Percentiles rank a stretch among this genome's conserved stretches.
These are phyloP conservation scores for Brettanomyces nanus DNA, from an alignment of 805 yeast genomes.

Conservation along the genomic window DNA sequence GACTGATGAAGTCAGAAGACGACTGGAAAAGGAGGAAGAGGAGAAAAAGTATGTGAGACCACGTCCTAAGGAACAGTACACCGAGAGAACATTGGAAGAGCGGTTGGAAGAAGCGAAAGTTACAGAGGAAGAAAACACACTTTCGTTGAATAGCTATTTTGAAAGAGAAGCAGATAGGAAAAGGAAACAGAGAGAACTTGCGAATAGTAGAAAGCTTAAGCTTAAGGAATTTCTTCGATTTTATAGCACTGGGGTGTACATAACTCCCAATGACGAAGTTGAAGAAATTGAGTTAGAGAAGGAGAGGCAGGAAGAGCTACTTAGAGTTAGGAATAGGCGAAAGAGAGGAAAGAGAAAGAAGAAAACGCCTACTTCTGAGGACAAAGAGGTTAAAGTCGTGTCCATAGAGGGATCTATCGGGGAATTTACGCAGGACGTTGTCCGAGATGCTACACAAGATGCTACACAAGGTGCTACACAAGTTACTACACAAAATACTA, in stretches of 20 bases:
- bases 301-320: slow-evolving; percentile 28
- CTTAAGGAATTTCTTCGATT: slow-evolving; percentile 53
- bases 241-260: slow-evolving; percentile 36
- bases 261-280: slow-evolving; percentile 60
- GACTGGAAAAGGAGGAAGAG: slow-evolving; percentile 59
- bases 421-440: neutral
- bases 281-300: slow-evolving; percentile 32
- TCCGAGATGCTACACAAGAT: neutral
- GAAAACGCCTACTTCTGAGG: slow-evolving; percentile 1
- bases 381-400: neutral
- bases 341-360: slow-evolving; percentile 8
- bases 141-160: slow-evolving; percentile 66
- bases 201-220: slow-evolving; percentile 55
- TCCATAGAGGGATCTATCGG: neutral
- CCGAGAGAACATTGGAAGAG: slow-evolving; percentile 60
- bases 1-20: slow-evolving; percentile 68
- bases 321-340: slow-evolving; percentile 21
- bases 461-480: slow-evolving; percentile 2
- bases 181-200: slow-evolving; percentile 64
- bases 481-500: slow-evolving; percentile 9
- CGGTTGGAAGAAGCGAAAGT: slow-evolving; percentile 74
- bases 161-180: slow-evolving; percentile 82
- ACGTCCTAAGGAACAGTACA: slow-evolving; percentile 27
- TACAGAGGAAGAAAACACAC: slow-evolving; percentile 71
- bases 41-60: slow-evolving; percentile 30